A percentile compares a stretch with the other conserved stretches of the same genome.
Evolutionary conservation across 1,284 basidiomycete species (phyloP).

Genomic region (Amylostereum areolatum): DNA sequence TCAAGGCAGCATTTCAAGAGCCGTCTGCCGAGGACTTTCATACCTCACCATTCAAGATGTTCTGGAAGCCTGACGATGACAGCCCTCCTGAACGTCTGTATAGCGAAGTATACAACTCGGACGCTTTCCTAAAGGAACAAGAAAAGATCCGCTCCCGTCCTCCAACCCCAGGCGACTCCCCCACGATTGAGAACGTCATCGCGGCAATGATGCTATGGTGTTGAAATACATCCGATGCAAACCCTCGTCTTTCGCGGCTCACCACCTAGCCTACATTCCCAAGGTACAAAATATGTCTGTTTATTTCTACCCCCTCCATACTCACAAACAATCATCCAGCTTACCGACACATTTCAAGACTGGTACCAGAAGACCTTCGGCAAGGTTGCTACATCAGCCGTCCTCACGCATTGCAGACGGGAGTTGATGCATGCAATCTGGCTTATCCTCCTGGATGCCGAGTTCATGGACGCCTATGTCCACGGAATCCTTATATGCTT

Average conservation of each 20-base stretch:
- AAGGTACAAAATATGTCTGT: too few species aligned
- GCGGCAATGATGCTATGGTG: too few species aligned
- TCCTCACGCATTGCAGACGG: conserved; percentile 16
- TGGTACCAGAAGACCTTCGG: too few species aligned
- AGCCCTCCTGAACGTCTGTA: conserved; percentile 2
- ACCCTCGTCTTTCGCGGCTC: conserved; percentile 17
- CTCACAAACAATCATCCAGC: too few species aligned
- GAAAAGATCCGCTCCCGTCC: too few species aligned
- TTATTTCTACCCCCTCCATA: too few species aligned
- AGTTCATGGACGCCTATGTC: conserved; percentile 16
- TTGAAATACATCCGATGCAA: conserved; percentile 23
- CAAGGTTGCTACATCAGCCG: not conserved
- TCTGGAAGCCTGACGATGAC: conserved; percentile 1
- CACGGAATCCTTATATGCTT: conserved; percentile 18
- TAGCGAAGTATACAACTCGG: conserved; percentile 1
- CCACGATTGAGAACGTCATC: too few species aligned
- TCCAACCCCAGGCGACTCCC: too few species aligned
- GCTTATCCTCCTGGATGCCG: conserved; percentile 14
- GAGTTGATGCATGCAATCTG: conserved; percentile 18
- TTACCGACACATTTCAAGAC: too few species aligned
- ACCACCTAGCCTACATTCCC: conserved; percentile 27
- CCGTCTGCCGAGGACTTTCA: conserved; percentile 8
- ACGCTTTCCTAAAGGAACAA: not conserved
- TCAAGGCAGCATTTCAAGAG: conserved; percentile 11
- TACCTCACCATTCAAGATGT: conserved; percentile 6